Evolutionary conservation across 2,329 filamentous ascomycete species (phyloP).

Genomic region (Cryphonectria carpinicola): DNA sequence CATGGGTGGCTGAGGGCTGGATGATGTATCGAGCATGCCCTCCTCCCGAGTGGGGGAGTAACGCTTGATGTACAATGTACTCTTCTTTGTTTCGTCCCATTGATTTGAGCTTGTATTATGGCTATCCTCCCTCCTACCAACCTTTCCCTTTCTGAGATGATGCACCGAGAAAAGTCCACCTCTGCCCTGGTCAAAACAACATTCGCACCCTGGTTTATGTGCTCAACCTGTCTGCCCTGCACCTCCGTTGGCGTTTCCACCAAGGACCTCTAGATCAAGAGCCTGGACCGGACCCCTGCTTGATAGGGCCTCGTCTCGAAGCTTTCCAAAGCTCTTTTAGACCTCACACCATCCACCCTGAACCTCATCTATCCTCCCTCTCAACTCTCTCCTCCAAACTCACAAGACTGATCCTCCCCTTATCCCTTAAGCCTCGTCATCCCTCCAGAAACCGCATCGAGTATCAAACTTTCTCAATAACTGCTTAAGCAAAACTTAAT

Average conservation of each 20-base stretch:
- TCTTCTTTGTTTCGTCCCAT: not conserved
- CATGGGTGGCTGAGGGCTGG: not conserved
- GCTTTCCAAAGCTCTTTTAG: constrained; percentile 10
- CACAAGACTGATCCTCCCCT: not conserved
- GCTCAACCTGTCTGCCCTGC: not conserved
- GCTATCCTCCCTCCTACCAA: not conserved
- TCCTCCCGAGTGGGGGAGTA: not conserved
- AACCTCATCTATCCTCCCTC: not conserved
- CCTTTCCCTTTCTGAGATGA: constrained; percentile 19
- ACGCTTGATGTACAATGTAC: not conserved
- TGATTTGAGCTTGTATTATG: not conserved
- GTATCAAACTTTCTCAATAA: not conserved
- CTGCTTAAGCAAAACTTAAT: too few relatives aligned
- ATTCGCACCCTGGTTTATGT: constrained; percentile 2
- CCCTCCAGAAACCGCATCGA: not conserved
- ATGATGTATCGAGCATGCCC: not conserved
- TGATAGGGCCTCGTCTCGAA: constrained; percentile 12
- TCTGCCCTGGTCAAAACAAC: not conserved
- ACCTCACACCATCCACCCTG: not conserved
- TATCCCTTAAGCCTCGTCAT: not conserved
- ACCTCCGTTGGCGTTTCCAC: constrained; percentile 12
- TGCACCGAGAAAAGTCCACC: not conserved
- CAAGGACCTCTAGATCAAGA: not conserved
- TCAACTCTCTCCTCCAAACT: not conserved
- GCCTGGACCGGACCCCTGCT: constrained; percentile 3